Conservation (phyloP, 139 green algal species). For the Medakamo hakoo region DNA sequence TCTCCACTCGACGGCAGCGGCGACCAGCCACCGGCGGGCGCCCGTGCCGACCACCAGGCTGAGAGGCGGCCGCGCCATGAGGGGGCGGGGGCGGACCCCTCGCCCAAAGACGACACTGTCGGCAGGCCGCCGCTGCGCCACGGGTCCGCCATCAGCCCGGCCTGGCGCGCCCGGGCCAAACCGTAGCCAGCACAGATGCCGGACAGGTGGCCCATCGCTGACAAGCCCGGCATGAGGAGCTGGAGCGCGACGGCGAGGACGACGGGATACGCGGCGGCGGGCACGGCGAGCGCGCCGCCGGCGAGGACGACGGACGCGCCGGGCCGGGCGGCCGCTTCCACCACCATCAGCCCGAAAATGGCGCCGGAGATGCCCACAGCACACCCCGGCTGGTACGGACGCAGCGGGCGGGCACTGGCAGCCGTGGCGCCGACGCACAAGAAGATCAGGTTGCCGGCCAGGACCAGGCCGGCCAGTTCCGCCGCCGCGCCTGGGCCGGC, state of each 20-base stretch:
- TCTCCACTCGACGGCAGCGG: no score
- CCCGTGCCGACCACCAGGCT: no score
- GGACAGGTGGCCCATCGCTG: not conserved
- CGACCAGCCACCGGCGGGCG: no score
- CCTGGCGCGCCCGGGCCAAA: no score
- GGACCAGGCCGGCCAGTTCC: not conserved
- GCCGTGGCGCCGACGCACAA: not conserved
- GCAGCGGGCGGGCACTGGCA: not conserved
- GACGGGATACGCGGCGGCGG: not conserved
- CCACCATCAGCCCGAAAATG: not conserved
- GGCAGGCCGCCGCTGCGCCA: no score
- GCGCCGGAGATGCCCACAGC: not conserved
- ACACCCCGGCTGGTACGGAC: not conserved
- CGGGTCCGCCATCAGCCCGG: no score
- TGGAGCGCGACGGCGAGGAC: not conserved
- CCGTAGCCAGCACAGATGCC: not conserved
- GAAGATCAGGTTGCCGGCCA: not conserved
- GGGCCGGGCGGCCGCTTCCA: not conserved
- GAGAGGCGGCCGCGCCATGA: no score
- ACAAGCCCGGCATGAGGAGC: not conserved
- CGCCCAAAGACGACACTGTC: no score
- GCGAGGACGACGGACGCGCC: not conserved
- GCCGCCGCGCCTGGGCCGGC: not conserved
- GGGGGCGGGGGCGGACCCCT: no score
- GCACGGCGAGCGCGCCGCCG: not conserved